Evolutionary conservation across 495 filamentous ascomycete genomes (phyloP), one percentile per base, ranked within the genome.

Genomic region (Aspergillus carlsbadensis): DNA sequence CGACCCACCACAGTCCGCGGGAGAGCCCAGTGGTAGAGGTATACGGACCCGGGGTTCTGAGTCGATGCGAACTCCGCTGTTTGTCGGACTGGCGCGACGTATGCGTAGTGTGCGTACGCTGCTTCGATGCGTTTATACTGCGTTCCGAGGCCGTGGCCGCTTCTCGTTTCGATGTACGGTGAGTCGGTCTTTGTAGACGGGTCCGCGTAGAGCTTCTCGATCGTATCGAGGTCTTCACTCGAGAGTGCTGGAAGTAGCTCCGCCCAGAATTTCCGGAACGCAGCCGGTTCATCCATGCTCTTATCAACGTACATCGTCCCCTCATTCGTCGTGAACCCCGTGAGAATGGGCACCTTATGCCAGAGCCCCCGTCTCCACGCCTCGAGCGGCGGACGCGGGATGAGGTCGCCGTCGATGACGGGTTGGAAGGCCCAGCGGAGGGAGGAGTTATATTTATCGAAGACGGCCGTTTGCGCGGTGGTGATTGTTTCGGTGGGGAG

Each of bases 351-450:
- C 20, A 88, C 75, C 54, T 76, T 77, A 35, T 85, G 75, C 61
- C 78, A 81, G 13, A 71, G 60, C 14, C 75, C 70, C 0, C 78
- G 64, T 31, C 73, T 62, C 83, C 82, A 86, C 10, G 79, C 78
- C 15, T 76, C 74, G 24, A 85, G 69, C 20, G 85, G 84, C 7
- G 79, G 71, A 26, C 81, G 77, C 11, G 77, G 71, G 50, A 89
- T 82, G 17, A 84, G 62, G 6, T 79, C 76, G 11, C 67, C 65
- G 58, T 87, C 86, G 55, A 87, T 83, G 51, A 85, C 84, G 34
- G 86, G 85, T 58, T 87, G 85, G 64, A 87, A 88, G 8, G 85
- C 77, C 85, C 85, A 87, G 5, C 83, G 80, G 0, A 88, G 71
- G 37, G 75, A 80, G 10, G 69, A 62, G 31, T 76, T 72, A 65